Evolutionary conservation across 1,284 basidiomycete genomes (phyloP), one percentile per base, ranked within the genome.

Genomic region (Leccinum discolor): DNA sequence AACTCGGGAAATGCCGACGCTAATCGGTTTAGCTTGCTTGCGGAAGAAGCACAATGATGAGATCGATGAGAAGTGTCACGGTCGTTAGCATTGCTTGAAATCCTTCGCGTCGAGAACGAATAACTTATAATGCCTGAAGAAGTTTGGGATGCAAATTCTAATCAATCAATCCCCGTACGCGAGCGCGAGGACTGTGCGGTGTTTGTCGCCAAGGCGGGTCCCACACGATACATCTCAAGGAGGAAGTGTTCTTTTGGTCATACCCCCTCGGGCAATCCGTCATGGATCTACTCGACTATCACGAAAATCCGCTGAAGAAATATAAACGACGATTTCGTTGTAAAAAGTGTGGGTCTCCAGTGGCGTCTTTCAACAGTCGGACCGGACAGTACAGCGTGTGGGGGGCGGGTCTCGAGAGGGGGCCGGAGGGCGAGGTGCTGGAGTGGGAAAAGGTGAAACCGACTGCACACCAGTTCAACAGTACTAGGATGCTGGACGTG

Each of bases 381-480:
- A 78, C 77, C 14, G 73, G 79, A 21, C 80, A 77, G 59, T 82
- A 81, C 76, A 88, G 84, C 71, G 78, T 89, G 12, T 88, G 85
- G 83, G 86, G 86, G 8, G 79, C 79, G 2, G 81, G 83, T 63
- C 76, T 91, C 16, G 80, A 84, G 62, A 78, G 88, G 54, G 82
- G 84, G 66, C 78, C 75, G 4, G 74, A 80, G 1, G 85, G 85
- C 8, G 79, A 75, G 60, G 83, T 87, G 61, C 75, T 81, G 65
- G 71, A 78, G 32, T 86, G 84, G 84, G 84, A 86, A 2, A 67
- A 72, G 10, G 74, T 88, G 57, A 83, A 82, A 69, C 88, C 88
- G 0, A 88, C 84, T 0, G 82, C 81, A 10, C 89, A 90, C 73
- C 85, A 86, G 10, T 90, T 89, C 75, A 89, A 89, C 68, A 86